Percentiles rank a stretch among this genome's conserved stretches.
These are phyloP conservation scores for Apiospora arundinis DNA, from an alignment of 2,329 filamentous ascomycete genomes.

Conservation along the genomic window DNA sequence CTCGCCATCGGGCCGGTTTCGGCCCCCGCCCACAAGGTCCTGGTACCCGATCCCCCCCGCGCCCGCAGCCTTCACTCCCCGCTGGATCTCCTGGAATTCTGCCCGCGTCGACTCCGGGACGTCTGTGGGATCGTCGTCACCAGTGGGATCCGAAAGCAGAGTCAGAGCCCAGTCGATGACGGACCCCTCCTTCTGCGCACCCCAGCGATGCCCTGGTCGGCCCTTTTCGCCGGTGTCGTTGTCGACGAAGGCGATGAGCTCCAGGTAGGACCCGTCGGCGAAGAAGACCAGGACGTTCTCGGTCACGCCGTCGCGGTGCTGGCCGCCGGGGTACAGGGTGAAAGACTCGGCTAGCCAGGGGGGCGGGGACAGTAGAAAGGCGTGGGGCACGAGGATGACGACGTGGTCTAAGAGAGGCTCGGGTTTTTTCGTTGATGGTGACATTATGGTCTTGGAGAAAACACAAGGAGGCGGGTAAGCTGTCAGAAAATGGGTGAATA, in stretches of 20 bases:
- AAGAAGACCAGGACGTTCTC: constrained; percentile 69
- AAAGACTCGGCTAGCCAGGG: constrained; percentile 59
- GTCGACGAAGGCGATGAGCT: constrained; percentile 68
- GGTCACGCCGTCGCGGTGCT: constrained; percentile 65
- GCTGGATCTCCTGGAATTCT: constrained; percentile 45
- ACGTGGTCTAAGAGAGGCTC: constrained; percentile 62
- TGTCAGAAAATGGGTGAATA: not conserved
- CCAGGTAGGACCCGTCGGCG: constrained; percentile 68
- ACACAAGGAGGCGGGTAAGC: not conserved
- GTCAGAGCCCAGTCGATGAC: constrained; percentile 69
- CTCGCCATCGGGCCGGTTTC: constrained; percentile 60
- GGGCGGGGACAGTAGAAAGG: constrained; percentile 54
- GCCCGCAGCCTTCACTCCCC: constrained; percentile 39
- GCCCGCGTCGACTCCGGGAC: constrained; percentile 34
- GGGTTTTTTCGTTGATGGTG: constrained; percentile 17
- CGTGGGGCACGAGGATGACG: constrained; percentile 65
- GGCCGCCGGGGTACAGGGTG: constrained; percentile 64
- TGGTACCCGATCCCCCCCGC: constrained; percentile 50
- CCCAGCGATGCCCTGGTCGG: constrained; percentile 64
- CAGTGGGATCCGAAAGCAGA: constrained; percentile 34
- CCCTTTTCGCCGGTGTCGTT: constrained; percentile 43
- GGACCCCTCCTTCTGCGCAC: constrained; percentile 52
- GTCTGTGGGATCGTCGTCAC: constrained; percentile 3
- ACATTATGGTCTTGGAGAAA: constrained; percentile 11
- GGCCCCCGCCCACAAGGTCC: constrained; percentile 57